Percentiles rank a stretch among this genome's conserved stretches.
Conservation (phyloP, 306 rosid genomes). For the Acacia confusa region DNA sequence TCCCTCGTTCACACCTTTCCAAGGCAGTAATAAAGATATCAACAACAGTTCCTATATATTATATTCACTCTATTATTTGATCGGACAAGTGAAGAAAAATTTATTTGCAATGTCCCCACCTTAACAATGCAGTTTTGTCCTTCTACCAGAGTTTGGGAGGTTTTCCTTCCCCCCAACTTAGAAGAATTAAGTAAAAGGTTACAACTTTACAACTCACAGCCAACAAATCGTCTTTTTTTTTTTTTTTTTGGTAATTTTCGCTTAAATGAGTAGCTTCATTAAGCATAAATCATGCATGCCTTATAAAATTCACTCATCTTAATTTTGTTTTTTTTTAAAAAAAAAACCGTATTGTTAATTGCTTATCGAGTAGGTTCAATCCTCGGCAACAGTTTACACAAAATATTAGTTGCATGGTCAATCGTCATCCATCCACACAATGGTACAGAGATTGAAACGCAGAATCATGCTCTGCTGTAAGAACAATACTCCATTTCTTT, state of each 20-base stretch:
- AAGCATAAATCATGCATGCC: not conserved
- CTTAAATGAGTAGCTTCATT: not conserved
- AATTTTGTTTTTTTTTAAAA: not conserved
- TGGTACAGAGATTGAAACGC: no score
- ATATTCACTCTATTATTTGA: not conserved
- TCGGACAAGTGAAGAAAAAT: no score
- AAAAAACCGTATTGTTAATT: not conserved
- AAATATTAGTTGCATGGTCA: no score
- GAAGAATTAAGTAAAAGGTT: not conserved
- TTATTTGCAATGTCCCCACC: not conserved
- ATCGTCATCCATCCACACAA: no score
- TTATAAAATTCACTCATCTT: not conserved
- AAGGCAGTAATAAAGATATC: not conserved
- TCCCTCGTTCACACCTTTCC: not conserved
- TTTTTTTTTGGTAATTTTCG: not conserved
- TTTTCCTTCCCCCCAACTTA: not conserved
- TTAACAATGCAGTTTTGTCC: conserved; percentile 7
- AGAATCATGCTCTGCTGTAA: no score
- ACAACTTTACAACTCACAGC: not conserved
- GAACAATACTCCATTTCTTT: not conserved
- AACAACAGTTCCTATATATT: no score
- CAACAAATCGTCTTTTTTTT: not conserved
- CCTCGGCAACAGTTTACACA: not conserved
- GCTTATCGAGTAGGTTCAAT: not conserved
- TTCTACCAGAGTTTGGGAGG: not conserved